These are phyloP conservation scores for maize (Zea mays) DNA, from an alignment of 176 grass and related monocot species.

Conservation along the genomic window Zm-B73-REFERENCE-NAM-5.0 NC_050102.1:92258501-92259000, in stretches of 20 bases:
- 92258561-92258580: too few relatives aligned
- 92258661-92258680: neutral
- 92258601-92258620: too few relatives aligned
- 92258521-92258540: too few relatives aligned
- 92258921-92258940: neutral
- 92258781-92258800: too few relatives aligned
- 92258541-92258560: too few relatives aligned
- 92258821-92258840: too few relatives aligned
- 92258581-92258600: too few relatives aligned
- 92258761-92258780: too few relatives aligned
- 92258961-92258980: neutral
- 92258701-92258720: neutral
- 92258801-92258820: too few relatives aligned
- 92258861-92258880: slow-evolving; percentile 71
- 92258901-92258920: neutral
- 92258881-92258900: slow-evolving; percentile 54
- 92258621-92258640: slow-evolving; percentile 68
- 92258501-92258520: too few relatives aligned
- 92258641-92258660: slow-evolving; percentile 43
- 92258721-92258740: neutral
- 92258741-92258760: slow-evolving; percentile 77
- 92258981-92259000: neutral
- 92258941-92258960: neutral
- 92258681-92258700: neutral
- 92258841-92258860: too few relatives aligned